phyloP scores from a whole-genome alignment of 306 rosid species.

The Gastrolobium bilobum region DNA sequence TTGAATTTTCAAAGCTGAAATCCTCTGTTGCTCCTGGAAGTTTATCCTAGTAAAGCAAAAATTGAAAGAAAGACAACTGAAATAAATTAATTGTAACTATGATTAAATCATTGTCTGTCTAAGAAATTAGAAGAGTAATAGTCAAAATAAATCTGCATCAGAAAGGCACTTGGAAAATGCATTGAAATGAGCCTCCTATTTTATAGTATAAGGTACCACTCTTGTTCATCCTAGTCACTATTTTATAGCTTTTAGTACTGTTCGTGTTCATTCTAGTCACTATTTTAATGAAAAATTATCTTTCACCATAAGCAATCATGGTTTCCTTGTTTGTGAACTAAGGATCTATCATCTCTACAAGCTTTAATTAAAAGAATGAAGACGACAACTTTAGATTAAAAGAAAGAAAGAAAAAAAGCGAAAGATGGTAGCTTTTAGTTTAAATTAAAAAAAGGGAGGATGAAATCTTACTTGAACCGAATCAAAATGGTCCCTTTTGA shows the following conservation, averaged over 20 bases:
- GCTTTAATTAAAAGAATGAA: background rate
- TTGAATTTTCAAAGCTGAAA: constrained; percentile 56
- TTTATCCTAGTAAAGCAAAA: constrained; percentile 64
- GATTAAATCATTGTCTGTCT: background rate
- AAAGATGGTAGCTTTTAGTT: background rate
- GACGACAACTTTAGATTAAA: background rate
- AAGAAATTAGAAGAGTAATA: constrained; percentile 16
- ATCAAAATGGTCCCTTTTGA: constrained; percentile 98
- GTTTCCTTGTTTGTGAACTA: constrained; percentile 17
- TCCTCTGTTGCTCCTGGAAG: constrained; percentile 77
- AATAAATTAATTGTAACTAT: constrained; percentile 8
- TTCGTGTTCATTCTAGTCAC: background rate
- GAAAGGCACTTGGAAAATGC: constrained; percentile 17
- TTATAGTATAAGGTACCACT: background rate
- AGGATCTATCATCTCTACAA: constrained; percentile 49
- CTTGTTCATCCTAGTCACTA: background rate
- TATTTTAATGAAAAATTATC: constrained; percentile 25
- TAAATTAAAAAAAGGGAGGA: background rate
- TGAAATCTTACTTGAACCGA: constrained; percentile 66
- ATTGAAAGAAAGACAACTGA: constrained; percentile 24
- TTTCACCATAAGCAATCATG: background rate
- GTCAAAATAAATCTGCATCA: constrained; percentile 30
- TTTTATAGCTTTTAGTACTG: background rate
- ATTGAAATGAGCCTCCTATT: background rate
- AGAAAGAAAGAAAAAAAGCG: background rate